Base-by-base conservation (phyloP, 176 grass and related monocot genomes). In the Canna indica region DNA sequence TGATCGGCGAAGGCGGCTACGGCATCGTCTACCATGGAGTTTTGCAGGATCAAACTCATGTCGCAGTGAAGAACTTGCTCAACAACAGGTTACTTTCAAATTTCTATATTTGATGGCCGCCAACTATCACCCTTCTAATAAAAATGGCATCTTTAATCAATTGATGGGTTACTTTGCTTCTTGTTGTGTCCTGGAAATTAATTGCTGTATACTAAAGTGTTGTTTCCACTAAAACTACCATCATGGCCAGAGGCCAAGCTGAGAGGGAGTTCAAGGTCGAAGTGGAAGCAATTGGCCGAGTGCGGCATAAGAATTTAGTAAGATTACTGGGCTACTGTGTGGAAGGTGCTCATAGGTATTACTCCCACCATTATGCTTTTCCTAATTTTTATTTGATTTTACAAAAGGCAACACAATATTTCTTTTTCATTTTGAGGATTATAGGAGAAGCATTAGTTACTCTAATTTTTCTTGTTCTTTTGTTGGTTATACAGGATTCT, bases 1-100 rank as follows among this genome's bases (percentile, higher is more conserved):
- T 97, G 77, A 90, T 92, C 70, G 93, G 93, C n/a, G 93, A 97
- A 64, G 93, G 93, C 33, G 93, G 93, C 13, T 97, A 97, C 64
- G 88, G 93, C 59, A 90, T 92, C 79, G 93, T 97, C 7, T 97
- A 97, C 84, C 77, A 77, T 63, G 93, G 88, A 53, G 52, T 87
- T 42, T 68, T 97, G 59, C 57, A 81, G 69, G 88, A 92, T 68
- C 81, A 81, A 1, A 69, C 48, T 71, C 79, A 85, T 13, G 83
- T 97, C 29, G 93, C 93, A 54, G 88, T 97, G 42, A 97, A 97
- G 81, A 97, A 92, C 50, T 81, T 97, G 72, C 74, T 97, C 68
- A 97, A 97, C 75, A 90, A 97, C 82, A 87, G 85, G 87, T 86
- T 56, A 14, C 17, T 7, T 9, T 22, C 32, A n/a, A n/a, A n/a